phyloP scores from a whole-genome alignment of 2,329 filamentous ascomycete genomes.

The Gyromitra esculenta region DNA sequence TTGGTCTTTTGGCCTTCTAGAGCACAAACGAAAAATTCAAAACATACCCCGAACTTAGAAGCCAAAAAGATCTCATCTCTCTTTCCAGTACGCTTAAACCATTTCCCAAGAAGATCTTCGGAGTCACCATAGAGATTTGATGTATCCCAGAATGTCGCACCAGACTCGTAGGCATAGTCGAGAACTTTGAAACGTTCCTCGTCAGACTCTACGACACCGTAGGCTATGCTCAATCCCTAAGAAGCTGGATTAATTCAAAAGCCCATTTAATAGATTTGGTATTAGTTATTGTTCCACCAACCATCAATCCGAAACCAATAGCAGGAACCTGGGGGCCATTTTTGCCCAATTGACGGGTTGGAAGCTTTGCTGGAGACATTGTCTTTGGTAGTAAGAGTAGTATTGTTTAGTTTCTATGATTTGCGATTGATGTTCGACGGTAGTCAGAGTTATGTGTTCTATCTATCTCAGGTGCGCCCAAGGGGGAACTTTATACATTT shows the following conservation, averaged over 20 bases:
- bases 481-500: background rate
- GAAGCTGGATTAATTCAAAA: background rate
- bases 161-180: constrained; percentile 63
- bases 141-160: constrained; percentile 61
- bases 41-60: constrained; percentile 65
- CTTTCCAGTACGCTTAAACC: constrained; percentile 64
- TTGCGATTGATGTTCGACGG: background rate
- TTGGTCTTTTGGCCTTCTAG: background rate
- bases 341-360: constrained; percentile 57
- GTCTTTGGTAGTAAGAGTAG: background rate
- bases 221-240: constrained; percentile 57
- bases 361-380: constrained; percentile 50
- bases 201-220: constrained; percentile 59
- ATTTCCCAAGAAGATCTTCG: constrained; percentile 63
- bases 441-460: background rate
- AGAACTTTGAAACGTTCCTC: constrained; percentile 63
- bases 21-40: background rate
- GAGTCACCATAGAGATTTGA: constrained; percentile 61
- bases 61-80: constrained; percentile 66
- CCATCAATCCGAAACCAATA: constrained; percentile 59
- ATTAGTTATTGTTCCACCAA: background rate
- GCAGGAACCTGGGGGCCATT: constrained; percentile 58
- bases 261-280: background rate
- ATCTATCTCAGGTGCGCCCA: background rate
- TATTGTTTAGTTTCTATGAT: background rate